A percentile compares a stretch with the other conserved stretches of the same genome.
Evolutionary conservation across 352 stramenopile species (phyloP).

Genomic region (Pythium scleroteichum): DNA sequence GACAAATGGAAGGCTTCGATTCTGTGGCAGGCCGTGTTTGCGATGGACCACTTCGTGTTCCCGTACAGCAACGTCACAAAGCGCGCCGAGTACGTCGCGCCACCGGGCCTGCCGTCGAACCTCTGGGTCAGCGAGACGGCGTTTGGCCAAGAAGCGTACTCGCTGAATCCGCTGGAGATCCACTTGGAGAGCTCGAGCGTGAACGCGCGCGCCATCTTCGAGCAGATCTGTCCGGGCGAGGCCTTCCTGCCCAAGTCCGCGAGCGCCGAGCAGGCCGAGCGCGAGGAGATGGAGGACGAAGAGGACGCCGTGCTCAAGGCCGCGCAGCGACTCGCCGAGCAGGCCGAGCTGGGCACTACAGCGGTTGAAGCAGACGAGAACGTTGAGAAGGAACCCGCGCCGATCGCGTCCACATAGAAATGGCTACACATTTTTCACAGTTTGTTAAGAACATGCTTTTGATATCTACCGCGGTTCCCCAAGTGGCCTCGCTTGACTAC

Average conservation of each 20-base stretch:
- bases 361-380: too few species aligned
- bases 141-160: slow-evolving; percentile 10
- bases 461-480: too few species aligned
- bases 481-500: too few species aligned
- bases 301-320: slow-evolving; percentile 62
- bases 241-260: slow-evolving; percentile 65
- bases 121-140: slow-evolving; percentile 52
- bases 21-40: slow-evolving; percentile 60
- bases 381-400: too few species aligned
- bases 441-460: too few species aligned
- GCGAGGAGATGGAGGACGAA: slow-evolving; percentile 60
- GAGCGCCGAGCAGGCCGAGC: slow-evolving; percentile 54
- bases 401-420: too few species aligned
- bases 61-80: slow-evolving; percentile 18
- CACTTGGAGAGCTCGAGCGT: slow-evolving; percentile 60
- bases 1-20: slow-evolving; percentile 29
- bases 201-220: slow-evolving; percentile 65
- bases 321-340: slow-evolving; percentile 45
- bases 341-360: slow-evolving; percentile 9
- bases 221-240: slow-evolving; percentile 57
- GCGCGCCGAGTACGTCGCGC: slow-evolving; percentile 15
- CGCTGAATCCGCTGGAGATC: slow-evolving; percentile 49
- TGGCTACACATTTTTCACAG: too few species aligned
- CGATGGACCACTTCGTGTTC: slow-evolving; percentile 45
- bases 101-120: slow-evolving; percentile 38